A percentile compares a stretch with the other conserved stretches of the same genome.
Evolutionary conservation across 2,329 filamentous ascomycete species (phyloP).

Genomic region (Aspergillus sp.): DNA sequence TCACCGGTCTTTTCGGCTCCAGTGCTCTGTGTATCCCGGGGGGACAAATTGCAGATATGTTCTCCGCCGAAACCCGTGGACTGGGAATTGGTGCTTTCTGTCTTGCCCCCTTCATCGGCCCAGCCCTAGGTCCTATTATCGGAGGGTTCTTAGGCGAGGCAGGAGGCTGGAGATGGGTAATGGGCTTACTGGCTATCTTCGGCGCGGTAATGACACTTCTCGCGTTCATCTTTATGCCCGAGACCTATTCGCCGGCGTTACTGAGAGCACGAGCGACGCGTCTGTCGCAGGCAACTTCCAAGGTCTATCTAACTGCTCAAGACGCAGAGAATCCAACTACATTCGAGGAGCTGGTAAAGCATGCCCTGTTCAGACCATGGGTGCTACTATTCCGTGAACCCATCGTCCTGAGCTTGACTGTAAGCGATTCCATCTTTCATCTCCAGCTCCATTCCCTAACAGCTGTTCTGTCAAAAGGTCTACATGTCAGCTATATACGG

Average conservation of each 20-base stretch:
- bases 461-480: no score
- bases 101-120: background rate
- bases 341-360: background rate
- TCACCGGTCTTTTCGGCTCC: background rate
- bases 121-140: conserved; percentile 54
- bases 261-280: background rate
- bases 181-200: conserved; percentile 62
- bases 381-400: conserved; percentile 13
- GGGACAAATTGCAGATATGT: background rate
- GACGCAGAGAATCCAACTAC: background rate
- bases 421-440: no score
- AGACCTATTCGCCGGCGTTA: background rate
- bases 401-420: no score
- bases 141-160: conserved; percentile 64
- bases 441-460: no score
- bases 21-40: background rate
- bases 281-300: background rate
- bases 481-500: no score
- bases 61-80: no score
- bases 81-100: no score
- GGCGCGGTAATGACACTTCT: conserved; percentile 45
- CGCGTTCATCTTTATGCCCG: background rate
- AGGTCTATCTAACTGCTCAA: background rate
- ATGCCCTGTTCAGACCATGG: background rate
- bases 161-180: conserved; percentile 68